Evolutionary conservation across 768 basidiomycete species (phyloP), one percentile per base, ranked within the genome.

Genomic region (Rickenella mellea): DNA sequence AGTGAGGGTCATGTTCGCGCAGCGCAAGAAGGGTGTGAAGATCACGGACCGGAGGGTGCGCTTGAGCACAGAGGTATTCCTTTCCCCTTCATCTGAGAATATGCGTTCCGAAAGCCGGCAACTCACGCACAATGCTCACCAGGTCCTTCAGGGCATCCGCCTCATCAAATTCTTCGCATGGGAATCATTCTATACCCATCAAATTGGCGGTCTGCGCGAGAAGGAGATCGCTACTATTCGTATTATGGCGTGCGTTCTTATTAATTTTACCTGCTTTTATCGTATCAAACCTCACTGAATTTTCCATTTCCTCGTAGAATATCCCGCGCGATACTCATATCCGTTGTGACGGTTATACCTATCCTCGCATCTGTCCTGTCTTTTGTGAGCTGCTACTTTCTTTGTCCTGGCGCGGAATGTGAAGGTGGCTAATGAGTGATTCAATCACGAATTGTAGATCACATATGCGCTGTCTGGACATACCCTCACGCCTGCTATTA

Each of bases 11-110:
- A 73, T 82, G 65, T 72, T 77, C 51, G 52, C 47, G 8, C 73
- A 76, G 45, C 67, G 73, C 25, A 61, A 64, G 42, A 75, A 74
- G 49, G 74, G 72, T 22, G 73, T 83, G 39, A 69, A 73, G 48
- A 68, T 82, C 44, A 82, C 82, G 4, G 84, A 87, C 49, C 65
- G 66, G 38, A 71, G 83, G 10, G 76, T 85, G 9, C 63, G 80
- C 11, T 64, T 83, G 19, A 70, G 75, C 1, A 78, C 72, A 1
- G 84, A 85, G 58, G 69, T 71, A 27, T 14, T 54, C n/a, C n/a
- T 20, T 4, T 40, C 15, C 11, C 19, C 27, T 28, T 36, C 17
- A 27, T 8, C 3, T 29, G 28, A 24, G 30, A 25, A 30, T 24
- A 37, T 52, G 8, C 29, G n/a, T n/a, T n/a, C n/a, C n/a, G n/a